Evolutionary conservation across 148 eudicot species (phyloP).

Genomic region (Salicornia ramosissima): DNA sequence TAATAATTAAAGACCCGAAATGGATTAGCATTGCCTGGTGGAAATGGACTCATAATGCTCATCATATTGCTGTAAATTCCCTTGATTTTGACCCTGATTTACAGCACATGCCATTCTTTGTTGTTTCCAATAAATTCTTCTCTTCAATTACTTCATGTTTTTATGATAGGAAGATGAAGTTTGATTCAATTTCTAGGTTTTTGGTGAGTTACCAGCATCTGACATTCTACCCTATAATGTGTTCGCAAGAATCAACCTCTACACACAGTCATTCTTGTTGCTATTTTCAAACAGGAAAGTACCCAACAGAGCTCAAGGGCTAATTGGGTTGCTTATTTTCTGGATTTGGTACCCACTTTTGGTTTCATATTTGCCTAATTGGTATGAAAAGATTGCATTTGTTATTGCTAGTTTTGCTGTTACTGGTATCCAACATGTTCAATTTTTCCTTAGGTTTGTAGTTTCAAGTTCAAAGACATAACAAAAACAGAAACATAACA

Average conservation of each 20-base stretch:
- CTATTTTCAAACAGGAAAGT: constrained; percentile 39
- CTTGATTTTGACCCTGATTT: constrained; percentile 53
- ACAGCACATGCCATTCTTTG: constrained; percentile 48
- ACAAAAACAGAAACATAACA: no score
- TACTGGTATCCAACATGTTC: constrained; percentile 48
- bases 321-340: constrained; percentile 33
- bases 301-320: constrained; percentile 33
- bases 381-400: constrained; percentile 39
- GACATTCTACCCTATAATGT: constrained; percentile 54
- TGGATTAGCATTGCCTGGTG: constrained; percentile 59
- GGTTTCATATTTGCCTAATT: constrained; percentile 41
- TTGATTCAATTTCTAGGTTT: constrained; percentile 38
- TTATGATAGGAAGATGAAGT: constrained; percentile 37
- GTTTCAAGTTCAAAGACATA: no score
- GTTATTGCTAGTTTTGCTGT: constrained; percentile 35
- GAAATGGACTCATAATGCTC: constrained; percentile 53
- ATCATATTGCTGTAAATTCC: constrained; percentile 46
- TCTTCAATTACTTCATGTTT: constrained; percentile 34
- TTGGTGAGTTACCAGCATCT: constrained; percentile 45
- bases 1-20: no score
- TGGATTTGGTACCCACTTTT: constrained; percentile 56
- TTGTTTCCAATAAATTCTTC: constrained; percentile 42
- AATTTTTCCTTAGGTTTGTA: no score
- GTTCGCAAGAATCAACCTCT: constrained; percentile 41
- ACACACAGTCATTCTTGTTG: constrained; percentile 38